A percentile compares a stretch with the other conserved stretches of the same genome.
Conservation (phyloP, 495 filamentous ascomycete species). For the Daldinia bambusicola region DNA sequence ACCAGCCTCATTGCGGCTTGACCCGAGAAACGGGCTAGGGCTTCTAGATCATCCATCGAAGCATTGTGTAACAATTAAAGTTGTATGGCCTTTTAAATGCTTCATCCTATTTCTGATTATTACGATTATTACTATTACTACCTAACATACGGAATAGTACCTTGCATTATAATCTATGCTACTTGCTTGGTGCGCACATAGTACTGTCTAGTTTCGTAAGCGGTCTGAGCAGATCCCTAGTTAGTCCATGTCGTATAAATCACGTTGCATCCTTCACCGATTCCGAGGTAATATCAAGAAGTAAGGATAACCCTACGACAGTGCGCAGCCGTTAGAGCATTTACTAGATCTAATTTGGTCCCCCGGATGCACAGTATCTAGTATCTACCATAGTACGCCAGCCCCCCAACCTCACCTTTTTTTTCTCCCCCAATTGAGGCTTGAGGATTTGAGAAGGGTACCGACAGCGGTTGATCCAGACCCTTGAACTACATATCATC, state of each 20-base stretch:
- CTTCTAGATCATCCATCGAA: slow-evolving; percentile 47
- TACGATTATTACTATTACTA: background rate
- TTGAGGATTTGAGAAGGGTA: background rate
- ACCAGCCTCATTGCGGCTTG: slow-evolving; percentile 37
- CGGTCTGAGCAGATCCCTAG: slow-evolving; percentile 5
- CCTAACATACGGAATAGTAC: too few species aligned
- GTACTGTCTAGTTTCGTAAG: background rate
- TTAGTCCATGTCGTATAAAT: slow-evolving; percentile 2
- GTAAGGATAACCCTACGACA: slow-evolving; percentile 5
- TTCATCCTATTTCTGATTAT: slow-evolving; percentile 2
- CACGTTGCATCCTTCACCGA: slow-evolving; percentile 9
- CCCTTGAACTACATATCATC: slow-evolving; percentile 8
- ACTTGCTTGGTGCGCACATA: background rate
- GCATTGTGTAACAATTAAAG: slow-evolving; percentile 27
- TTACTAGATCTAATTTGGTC: slow-evolving; percentile 2
- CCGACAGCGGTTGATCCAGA: slow-evolving; percentile 20
- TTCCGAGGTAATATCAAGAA: slow-evolving; percentile 1
- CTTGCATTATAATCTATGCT: background rate
- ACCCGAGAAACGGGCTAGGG: slow-evolving; percentile 17
- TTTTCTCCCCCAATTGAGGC: too few species aligned
- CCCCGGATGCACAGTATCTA: slow-evolving; percentile 6
- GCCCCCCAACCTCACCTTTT: slow-evolving; percentile 5
- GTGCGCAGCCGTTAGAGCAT: background rate
- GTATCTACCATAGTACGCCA: background rate
- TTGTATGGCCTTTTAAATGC: slow-evolving; percentile 13